phyloP scores from a whole-genome alignment of 2,329 filamentous ascomycete species.

The Calycina herbarum region DNA sequence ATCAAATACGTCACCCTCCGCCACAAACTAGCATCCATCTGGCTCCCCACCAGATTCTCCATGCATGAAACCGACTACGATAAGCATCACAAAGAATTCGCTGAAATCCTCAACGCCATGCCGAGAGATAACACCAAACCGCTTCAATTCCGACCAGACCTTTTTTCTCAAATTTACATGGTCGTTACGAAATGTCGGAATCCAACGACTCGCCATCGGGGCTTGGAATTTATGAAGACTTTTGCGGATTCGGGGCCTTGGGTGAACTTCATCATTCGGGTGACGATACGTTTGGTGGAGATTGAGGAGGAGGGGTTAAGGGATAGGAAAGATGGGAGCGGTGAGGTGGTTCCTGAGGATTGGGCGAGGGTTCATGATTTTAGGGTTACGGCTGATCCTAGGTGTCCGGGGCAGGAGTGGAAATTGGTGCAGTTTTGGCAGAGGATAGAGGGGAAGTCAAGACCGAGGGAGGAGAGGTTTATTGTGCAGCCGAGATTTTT shows the following conservation, averaged over 20 bases:
- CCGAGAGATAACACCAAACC: background rate
- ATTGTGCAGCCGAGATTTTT: background rate
- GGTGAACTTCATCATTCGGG: background rate
- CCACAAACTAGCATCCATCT: background rate
- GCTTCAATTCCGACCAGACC: background rate
- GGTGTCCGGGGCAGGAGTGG: background rate
- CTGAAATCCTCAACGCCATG: background rate
- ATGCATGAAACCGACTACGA: background rate
- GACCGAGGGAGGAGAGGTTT: background rate
- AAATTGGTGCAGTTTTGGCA: background rate
- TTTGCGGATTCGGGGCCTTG: background rate
- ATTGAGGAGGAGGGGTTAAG: background rate
- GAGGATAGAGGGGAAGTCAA: background rate
- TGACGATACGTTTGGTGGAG: background rate
- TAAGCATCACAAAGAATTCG: background rate
- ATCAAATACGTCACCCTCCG: background rate
- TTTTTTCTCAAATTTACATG: background rate
- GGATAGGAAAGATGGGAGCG: background rate
- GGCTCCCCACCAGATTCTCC: background rate
- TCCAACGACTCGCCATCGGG: background rate
- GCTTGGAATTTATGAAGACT: background rate
- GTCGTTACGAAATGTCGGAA: background rate
- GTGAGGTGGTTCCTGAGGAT: background rate
- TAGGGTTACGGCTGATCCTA: background rate
- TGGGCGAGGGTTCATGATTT: conserved; percentile 3